Evolutionary conservation across 192 early-diverging fungal genomes (phyloP), one percentile per base, ranked within the genome.

Genomic region (Dispira parvispora): DNA sequence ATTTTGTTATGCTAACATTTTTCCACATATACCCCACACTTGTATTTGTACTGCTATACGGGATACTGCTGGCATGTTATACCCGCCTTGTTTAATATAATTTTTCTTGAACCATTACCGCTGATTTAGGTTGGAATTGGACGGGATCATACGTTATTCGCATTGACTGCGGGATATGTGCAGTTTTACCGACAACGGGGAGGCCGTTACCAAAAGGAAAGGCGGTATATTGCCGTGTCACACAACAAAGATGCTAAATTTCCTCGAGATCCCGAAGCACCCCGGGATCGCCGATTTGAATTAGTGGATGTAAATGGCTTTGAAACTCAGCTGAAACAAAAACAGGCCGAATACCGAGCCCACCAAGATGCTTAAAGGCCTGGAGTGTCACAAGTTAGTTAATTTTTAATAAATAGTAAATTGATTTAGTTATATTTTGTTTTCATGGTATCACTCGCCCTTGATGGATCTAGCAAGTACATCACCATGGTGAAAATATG

Each of bases 81-180:
- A n/a, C n/a, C n/a, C n/a, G n/a, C n/a, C n/a, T n/a, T n/a, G n/a
- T n/a, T n/a, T n/a, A n/a, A n/a, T 45, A 45, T 11, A 57, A 13
- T 57, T 27, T 57, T 57, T 57, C 12, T 11, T 11, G 26, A n/a
- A n/a, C 12, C 12, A 46, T 46, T 16, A 38, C 60, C 11, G 32
- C 47, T 25, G 49, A 47, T 26, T 57, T 60, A 77, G 78, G 74
- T 82, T 27, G 81, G 78, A 14, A 81, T 86, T 56, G 88, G 88
- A 63, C 83, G 83, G 64, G 88, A 90, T 70, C 84, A 85, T 69
- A 90, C 88, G 18, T 65, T 88, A 46, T 88, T 69, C 69, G 88
- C 88, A 16, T 62, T 82, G 38, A 73, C 80, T 46, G 80, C 84
- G 0, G 88, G 88, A 13, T 87, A 74, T 53, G 84, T 90, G n/a